phyloP scores from a whole-genome alignment of 306 rosid species.

The Vigna unguiculata region DNA sequence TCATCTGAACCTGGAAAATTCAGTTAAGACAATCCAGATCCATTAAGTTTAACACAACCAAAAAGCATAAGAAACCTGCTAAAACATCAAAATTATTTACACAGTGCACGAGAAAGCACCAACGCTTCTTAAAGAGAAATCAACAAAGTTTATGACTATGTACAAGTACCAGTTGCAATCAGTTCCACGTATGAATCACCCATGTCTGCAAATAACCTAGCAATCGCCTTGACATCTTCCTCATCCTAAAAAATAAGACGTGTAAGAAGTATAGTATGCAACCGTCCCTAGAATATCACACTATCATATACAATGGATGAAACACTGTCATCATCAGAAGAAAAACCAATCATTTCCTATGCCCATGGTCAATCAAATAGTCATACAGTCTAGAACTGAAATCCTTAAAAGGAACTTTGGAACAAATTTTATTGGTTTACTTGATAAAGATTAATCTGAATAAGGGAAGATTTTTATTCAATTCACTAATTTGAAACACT shows the following conservation, averaged over 20 bases:
- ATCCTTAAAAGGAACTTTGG: not conserved
- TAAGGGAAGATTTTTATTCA: no score
- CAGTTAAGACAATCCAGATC: constrained; percentile 44
- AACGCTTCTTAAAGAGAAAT: constrained; percentile 35
- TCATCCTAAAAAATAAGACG: constrained; percentile 71
- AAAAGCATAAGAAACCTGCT: constrained; percentile 36
- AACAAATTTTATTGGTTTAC: not conserved
- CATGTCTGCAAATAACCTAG: constrained; percentile 98
- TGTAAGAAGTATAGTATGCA: constrained; percentile 26
- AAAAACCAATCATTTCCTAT: constrained; percentile 26
- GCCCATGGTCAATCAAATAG: not conserved
- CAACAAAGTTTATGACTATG: constrained; percentile 1
- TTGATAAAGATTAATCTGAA: no score
- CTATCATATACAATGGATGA: not conserved
- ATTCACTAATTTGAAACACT: no score
- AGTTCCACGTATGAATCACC: constrained; percentile 97
- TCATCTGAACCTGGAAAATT: constrained; percentile 82
- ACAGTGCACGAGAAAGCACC: constrained; percentile 42
- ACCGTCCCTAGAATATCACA: not conserved
- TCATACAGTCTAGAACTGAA: constrained; percentile 28
- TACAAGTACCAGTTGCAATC: constrained; percentile 79
- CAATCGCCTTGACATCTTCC: constrained; percentile 99
- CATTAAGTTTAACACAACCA: constrained; percentile 32
- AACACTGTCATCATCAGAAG: not conserved
- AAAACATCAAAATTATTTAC: constrained; percentile 37